Evolutionary conservation across 1,284 basidiomycete species (phyloP).

Genomic region (Singerocomus rubriflavus): DNA sequence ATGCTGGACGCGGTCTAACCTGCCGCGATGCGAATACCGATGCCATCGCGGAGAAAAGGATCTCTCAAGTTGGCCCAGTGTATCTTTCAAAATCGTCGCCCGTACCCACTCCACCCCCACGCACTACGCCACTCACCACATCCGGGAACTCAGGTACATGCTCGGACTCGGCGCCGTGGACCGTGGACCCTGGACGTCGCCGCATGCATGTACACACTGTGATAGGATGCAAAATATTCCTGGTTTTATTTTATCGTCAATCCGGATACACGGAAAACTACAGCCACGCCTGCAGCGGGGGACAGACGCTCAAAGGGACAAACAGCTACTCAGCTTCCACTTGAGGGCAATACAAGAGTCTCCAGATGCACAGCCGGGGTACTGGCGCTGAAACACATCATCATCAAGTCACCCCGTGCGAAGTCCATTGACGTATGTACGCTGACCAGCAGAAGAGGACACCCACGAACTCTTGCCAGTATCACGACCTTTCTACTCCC

Average conservation of each 20-base stretch:
- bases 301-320: background rate
- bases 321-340: background rate
- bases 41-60: background rate
- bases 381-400: too few relatives aligned
- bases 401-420: too few relatives aligned
- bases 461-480: too few relatives aligned
- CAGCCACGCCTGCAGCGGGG: background rate
- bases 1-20: background rate
- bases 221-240: background rate
- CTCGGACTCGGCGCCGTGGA: too few relatives aligned
- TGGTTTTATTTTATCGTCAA: background rate
- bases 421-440: too few relatives aligned
- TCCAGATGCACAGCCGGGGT: too few relatives aligned
- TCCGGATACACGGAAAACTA: background rate
- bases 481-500: too few relatives aligned
- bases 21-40: background rate
- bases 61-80: too few relatives aligned
- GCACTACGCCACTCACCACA: too few relatives aligned
- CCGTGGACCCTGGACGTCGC: background rate
- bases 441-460: too few relatives aligned
- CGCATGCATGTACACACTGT: background rate
- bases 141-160: background rate
- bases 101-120: too few relatives aligned
- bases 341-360: background rate
- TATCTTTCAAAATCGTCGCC: too few relatives aligned